These are phyloP conservation scores for Suillus clintonianus DNA, from an alignment of 768 basidiomycete genomes.

Conservation along the genomic window DNA sequence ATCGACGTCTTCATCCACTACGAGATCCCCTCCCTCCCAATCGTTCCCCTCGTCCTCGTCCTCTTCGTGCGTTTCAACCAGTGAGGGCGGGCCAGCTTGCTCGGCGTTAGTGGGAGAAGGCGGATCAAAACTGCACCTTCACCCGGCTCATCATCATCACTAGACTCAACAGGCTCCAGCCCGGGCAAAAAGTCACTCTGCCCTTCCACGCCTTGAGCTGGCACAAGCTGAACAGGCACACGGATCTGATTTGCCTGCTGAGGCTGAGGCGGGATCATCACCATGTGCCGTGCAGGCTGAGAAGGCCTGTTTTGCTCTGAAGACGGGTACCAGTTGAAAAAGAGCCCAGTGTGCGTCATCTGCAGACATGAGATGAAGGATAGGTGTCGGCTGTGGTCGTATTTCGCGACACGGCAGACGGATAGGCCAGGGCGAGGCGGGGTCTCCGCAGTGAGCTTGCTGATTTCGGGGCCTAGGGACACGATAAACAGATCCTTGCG, in stretches of 20 bases:
- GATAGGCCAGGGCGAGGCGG: slow-evolving; percentile 34
- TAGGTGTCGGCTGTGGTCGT: slow-evolving; percentile 18
- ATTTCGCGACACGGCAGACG: slow-evolving; percentile 18
- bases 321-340: slow-evolving; percentile 46
- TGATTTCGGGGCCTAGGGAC: slow-evolving; percentile 25
- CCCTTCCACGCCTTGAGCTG: neutral
- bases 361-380: slow-evolving; percentile 51
- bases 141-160: neutral
- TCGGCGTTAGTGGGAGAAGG: neutral
- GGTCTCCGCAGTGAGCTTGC: slow-evolving; percentile 24
- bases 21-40: too few species aligned
- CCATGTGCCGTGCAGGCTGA: neutral
- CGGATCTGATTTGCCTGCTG: neutral
- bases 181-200: neutral
- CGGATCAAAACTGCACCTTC: neutral
- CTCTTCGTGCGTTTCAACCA: slow-evolving; percentile 1
- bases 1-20: too few species aligned
- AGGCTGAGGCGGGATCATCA: neutral
- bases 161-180: slow-evolving; percentile 2
- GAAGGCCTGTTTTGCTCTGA: neutral
- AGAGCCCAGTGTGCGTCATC: slow-evolving; percentile 54
- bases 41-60: too few species aligned
- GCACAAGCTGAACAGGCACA: neutral
- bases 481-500: slow-evolving; percentile 26
- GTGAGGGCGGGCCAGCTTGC: neutral